Conservation (phyloP, 768 basidiomycete genomes). For the Sporobolomyces pararoseus region DNA sequence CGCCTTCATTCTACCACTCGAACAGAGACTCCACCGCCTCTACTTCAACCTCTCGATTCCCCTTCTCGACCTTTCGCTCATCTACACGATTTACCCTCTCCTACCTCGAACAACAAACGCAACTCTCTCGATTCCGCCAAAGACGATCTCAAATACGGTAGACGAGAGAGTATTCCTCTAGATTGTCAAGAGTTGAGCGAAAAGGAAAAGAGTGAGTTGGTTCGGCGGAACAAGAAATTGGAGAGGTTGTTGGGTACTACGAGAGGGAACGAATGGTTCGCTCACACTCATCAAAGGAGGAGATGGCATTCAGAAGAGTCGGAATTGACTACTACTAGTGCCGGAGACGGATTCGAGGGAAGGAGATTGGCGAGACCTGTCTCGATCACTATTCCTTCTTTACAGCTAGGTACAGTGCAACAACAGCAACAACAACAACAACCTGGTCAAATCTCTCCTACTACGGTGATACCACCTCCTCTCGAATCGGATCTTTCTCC, state of each 20-base stretch:
- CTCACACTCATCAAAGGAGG: not conserved
- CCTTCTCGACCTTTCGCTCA: conserved; percentile 6
- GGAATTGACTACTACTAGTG: not conserved
- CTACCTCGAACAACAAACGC: not conserved
- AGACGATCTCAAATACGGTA: not conserved
- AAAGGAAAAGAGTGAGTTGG: conserved; percentile 22
- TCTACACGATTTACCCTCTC: not conserved
- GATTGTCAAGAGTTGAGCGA: conserved; percentile 24
- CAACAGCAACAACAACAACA: too few species aligned
- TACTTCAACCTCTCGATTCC: not conserved
- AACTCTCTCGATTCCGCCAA: conserved; percentile 19
- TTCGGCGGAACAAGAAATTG: conserved; percentile 37
- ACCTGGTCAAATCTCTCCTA: not conserved
- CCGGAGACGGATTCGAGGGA: not conserved
- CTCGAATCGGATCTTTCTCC: not conserved
- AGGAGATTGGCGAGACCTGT: conserved; percentile 1
- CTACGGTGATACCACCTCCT: conserved; percentile 3
- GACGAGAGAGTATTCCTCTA: not conserved
- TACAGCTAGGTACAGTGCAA: not conserved
- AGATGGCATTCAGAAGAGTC: not conserved
- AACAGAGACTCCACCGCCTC: not conserved
- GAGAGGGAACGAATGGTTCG: not conserved
- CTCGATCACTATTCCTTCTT: conserved; percentile 7
- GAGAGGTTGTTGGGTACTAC: conserved; percentile 33
- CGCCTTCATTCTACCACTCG: not conserved